A percentile compares a stretch with the other conserved stretches of the same genome.
phyloP scores from a whole-genome alignment of 495 filamentous ascomycete genomes.

The Trichocladium uniseriatum region DNA sequence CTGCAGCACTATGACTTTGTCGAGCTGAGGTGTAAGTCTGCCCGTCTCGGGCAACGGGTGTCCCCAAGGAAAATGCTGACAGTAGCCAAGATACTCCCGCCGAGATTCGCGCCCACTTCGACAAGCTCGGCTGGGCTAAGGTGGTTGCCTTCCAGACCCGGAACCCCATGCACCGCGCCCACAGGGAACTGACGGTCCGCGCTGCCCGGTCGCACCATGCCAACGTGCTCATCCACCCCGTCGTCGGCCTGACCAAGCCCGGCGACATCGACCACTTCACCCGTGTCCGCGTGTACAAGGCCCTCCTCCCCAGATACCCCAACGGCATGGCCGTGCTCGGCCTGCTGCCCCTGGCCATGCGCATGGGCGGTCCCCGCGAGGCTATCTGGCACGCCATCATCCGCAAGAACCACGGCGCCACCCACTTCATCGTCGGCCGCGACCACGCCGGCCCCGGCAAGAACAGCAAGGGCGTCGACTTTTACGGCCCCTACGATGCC shows the following conservation, averaged over 20 bases:
- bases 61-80: not conserved
- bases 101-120: slow-evolving; percentile 91
- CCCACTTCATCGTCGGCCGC: slow-evolving; percentile 98
- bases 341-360: slow-evolving; percentile 92
- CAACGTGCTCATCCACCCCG: slow-evolving; percentile 97
- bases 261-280: slow-evolving; percentile 99
- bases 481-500: slow-evolving; percentile 98
- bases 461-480: slow-evolving; percentile 91
- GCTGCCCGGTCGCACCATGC: slow-evolving; percentile 91
- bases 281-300: slow-evolving; percentile 95
- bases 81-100: slow-evolving; percentile 70
- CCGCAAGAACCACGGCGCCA: slow-evolving; percentile 97
- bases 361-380: slow-evolving; percentile 97
- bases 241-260: slow-evolving; percentile 96
- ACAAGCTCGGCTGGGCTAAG: slow-evolving; percentile 94
- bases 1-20: slow-evolving; percentile 99
- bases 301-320: slow-evolving; percentile 91
- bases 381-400: slow-evolving; percentile 99
- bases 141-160: slow-evolving; percentile 98
- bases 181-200: slow-evolving; percentile 93
- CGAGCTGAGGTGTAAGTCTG: slow-evolving; percentile 66
- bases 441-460: slow-evolving; percentile 96
- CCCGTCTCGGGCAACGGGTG: not conserved
- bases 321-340: slow-evolving; percentile 98
- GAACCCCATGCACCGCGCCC: slow-evolving; percentile 98